phyloP scores from a whole-genome alignment of 2,329 filamentous ascomycete species.

The Penicillium sp. region DNA sequence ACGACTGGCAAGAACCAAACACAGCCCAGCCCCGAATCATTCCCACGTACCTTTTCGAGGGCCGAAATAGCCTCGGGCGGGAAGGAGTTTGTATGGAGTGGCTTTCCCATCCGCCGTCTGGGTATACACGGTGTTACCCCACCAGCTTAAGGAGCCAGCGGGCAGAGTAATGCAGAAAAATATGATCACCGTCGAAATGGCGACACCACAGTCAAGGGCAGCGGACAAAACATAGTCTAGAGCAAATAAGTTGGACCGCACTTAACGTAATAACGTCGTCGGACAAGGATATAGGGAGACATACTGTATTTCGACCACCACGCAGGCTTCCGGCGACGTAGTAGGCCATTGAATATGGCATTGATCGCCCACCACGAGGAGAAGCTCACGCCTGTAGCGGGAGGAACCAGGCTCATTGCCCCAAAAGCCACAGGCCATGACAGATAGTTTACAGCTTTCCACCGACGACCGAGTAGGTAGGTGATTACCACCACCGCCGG shows the following conservation, averaged over 20 bases:
- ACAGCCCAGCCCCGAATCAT: constrained; percentile 16
- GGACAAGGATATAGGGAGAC: constrained; percentile 5
- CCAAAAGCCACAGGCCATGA: constrained; percentile 66
- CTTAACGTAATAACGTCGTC: neutral
- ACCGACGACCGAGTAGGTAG: constrained; percentile 54
- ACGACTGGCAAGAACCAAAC: neutral
- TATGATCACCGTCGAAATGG: constrained; percentile 42
- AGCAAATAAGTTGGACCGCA: constrained; percentile 5
- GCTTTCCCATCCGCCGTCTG: constrained; percentile 42
- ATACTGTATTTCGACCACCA: constrained; percentile 49
- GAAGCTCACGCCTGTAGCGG: constrained; percentile 66
- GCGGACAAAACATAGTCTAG: constrained; percentile 43
- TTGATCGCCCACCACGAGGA: constrained; percentile 59
- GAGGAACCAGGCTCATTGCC: constrained; percentile 60
- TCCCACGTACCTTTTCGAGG: constrained; percentile 27
- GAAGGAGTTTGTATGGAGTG: constrained; percentile 31
- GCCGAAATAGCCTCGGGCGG: constrained; percentile 29
- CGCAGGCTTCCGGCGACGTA: constrained; percentile 42
- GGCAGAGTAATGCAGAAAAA: constrained; percentile 45
- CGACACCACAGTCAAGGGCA: constrained; percentile 43
- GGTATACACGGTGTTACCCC: constrained; percentile 40
- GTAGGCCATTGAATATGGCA: constrained; percentile 45
- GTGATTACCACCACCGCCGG: constrained; percentile 58
- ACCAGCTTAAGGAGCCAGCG: constrained; percentile 38
- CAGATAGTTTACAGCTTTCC: constrained; percentile 61